These are phyloP conservation scores for Ophiosphaerella narmari DNA, from an alignment of 2,329 filamentous ascomycete species.

Conservation along the genomic window DNA sequence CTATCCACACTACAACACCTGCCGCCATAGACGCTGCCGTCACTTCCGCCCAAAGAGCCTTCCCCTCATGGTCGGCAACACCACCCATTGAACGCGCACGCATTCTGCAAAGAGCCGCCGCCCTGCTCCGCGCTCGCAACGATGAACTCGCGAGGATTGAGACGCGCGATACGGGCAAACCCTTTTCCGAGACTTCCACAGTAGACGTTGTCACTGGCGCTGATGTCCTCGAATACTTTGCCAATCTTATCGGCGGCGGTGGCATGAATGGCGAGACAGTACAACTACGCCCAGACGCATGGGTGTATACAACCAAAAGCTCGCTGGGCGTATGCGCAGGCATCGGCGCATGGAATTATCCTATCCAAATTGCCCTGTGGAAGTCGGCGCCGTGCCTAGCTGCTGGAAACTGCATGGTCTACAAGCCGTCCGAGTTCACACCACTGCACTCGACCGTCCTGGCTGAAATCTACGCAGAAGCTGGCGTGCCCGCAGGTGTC, in stretches of 20 bases:
- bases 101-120: slow-evolving; percentile 76
- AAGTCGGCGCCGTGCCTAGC: slow-evolving; percentile 85
- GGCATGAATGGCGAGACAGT: slow-evolving; percentile 81
- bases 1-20: slow-evolving; percentile 71
- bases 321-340: slow-evolving; percentile 82
- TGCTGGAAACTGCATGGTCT: slow-evolving; percentile 87
- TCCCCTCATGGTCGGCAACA: slow-evolving; percentile 76
- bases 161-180: slow-evolving; percentile 85
- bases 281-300: slow-evolving; percentile 73
- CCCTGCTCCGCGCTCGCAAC: slow-evolving; percentile 74
- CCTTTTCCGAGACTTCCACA: slow-evolving; percentile 80
- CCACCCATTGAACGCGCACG: slow-evolving; percentile 75
- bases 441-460: slow-evolving; percentile 79
- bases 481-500: slow-evolving; percentile 78
- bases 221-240: slow-evolving; percentile 86
- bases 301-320: slow-evolving; percentile 82
- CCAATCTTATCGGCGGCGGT: slow-evolving; percentile 75
- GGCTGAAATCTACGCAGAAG: slow-evolving; percentile 76
- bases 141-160: slow-evolving; percentile 79
- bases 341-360: slow-evolving; percentile 92
- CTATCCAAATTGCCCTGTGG: slow-evolving; percentile 88
- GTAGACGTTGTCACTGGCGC: slow-evolving; percentile 84
- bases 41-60: slow-evolving; percentile 70
- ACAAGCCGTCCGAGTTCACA: slow-evolving; percentile 87
- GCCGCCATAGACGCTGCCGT: slow-evolving; percentile 74